phyloP scores from a whole-genome alignment of 2,329 filamentous ascomycete species.

The Leptographium wingfieldii region DNA sequence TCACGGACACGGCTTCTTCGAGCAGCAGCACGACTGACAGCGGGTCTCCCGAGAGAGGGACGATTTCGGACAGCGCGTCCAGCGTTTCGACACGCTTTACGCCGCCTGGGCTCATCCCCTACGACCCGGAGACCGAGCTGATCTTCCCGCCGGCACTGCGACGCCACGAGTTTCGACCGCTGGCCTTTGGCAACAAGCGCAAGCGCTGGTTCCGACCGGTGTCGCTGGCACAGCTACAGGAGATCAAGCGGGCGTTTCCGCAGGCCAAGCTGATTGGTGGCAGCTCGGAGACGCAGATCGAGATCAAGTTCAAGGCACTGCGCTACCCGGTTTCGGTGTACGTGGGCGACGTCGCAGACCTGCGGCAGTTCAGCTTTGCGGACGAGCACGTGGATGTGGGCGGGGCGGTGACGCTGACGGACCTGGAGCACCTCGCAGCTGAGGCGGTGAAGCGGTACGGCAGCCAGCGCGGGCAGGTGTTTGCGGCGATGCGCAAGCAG shows the following conservation, averaged over 20 bases:
- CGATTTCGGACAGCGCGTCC: constrained; percentile 20
- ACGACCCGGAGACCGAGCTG: constrained; percentile 84
- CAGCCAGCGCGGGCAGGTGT: constrained; percentile 57
- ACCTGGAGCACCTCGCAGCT: constrained; percentile 74
- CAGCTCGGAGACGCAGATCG: constrained; percentile 94
- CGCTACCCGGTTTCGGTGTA: constrained; percentile 83
- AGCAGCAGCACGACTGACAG: not conserved
- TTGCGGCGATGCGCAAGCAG: constrained; percentile 85
- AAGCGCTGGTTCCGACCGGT: constrained; percentile 91
- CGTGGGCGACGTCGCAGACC: constrained; percentile 82
- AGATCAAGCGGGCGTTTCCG: constrained; percentile 79
- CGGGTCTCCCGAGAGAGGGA: not conserved
- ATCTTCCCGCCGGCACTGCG: constrained; percentile 83
- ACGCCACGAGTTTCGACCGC: constrained; percentile 67
- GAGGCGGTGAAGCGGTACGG: constrained; percentile 74
- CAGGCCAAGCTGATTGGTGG: constrained; percentile 90
- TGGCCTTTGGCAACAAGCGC: constrained; percentile 86
- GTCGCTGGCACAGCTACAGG: constrained; percentile 72
- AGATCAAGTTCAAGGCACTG: constrained; percentile 95
- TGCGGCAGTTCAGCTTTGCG: constrained; percentile 68
- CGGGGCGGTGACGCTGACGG: constrained; percentile 83
- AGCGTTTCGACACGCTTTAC: constrained; percentile 52
- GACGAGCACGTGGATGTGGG: constrained; percentile 82
- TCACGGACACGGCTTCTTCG: not conserved
- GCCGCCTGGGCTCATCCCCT: constrained; percentile 84